Base-by-base conservation (phyloP, 768 basidiomycete genomes). In the Trametes elegans region DNA sequence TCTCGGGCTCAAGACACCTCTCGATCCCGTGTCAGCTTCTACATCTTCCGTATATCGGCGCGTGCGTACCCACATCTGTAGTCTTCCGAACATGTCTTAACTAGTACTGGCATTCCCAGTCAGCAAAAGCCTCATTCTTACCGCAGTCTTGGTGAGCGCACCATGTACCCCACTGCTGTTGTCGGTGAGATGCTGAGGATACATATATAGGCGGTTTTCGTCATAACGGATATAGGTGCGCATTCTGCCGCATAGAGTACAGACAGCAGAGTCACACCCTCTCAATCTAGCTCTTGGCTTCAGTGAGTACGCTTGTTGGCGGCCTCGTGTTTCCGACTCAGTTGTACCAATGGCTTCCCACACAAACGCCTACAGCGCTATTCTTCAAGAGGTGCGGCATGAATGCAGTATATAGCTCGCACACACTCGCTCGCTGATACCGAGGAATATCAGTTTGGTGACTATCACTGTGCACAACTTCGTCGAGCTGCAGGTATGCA, bases 401-500 rank as follows among this genome's bases (percentile, higher is more conserved):
- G 13, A 6, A 14, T 35, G 13, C 34, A 5, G 5, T 5, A 6
- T 11, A 4, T 35, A 35, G 13, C 34, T 35, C 34, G 34, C 34
- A 14, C 34, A 35, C n/a, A 5, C n/a, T 11, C 6, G 5, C 3
- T 13, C 13, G 34, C 3, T 35, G 13, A 13, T 35, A n/a, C n/a
- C n/a, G n/a, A n/a, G n/a, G n/a, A n/a, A n/a, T n/a, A n/a, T n/a
- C 34, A 35, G 34, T n/a, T 13, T 35, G 11, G 3, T 35, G 34
- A 35, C 34, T n/a, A n/a, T 19, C 40, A 24, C 34, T 43, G 14
- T 49, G 7, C 5, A 41, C 24, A 34, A 56, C 14, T 44, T 16
- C 27, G 26, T 43, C 7, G 7, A 38, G 29, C 42, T 56, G 4
- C 18, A 41, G 16, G 55, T 56, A 24, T n/a, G 46, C 35, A n/a